phyloP scores from a whole-genome alignment of 202 grass and related monocot species.

The Brachypodium distachyon region DNA sequence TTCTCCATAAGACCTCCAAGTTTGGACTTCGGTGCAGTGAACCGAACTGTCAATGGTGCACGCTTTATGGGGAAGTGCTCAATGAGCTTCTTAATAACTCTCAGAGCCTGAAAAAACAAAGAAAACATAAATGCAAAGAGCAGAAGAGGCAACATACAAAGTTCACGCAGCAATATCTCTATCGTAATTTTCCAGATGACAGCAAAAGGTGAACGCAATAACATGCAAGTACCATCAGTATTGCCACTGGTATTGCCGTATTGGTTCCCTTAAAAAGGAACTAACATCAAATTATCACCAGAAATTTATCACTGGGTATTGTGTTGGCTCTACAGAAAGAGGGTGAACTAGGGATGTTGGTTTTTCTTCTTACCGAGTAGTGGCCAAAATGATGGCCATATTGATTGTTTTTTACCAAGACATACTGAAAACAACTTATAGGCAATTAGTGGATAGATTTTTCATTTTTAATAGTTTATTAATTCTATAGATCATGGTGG shows the following conservation, averaged over 20 bases:
- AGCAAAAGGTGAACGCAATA: not conserved
- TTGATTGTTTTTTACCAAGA: not conserved
- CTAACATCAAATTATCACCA: not conserved
- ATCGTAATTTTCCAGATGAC: not conserved
- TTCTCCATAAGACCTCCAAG: conserved; percentile 61
- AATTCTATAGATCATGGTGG: not conserved
- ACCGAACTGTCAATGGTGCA: conserved; percentile 63
- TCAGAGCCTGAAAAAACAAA: conserved; percentile 46
- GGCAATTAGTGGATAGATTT: not conserved
- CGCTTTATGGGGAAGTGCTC: conserved; percentile 78
- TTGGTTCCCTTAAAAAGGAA: not conserved
- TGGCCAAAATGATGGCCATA: not conserved
- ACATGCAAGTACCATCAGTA: not conserved
- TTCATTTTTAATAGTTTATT: not conserved
- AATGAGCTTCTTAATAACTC: conserved; percentile 72
- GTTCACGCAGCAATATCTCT: not conserved
- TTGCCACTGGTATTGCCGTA: not conserved
- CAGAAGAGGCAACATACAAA: not conserved
- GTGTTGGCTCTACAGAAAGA: not conserved
- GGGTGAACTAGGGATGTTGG: not conserved
- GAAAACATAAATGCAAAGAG: not conserved
- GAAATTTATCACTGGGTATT: not conserved
- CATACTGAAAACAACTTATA: not conserved
- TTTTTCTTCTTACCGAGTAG: not conserved
- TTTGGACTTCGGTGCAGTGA: conserved; percentile 58